Conservation (phyloP, 2,329 filamentous ascomycete species). For the Cladosporium sp. region DNA sequence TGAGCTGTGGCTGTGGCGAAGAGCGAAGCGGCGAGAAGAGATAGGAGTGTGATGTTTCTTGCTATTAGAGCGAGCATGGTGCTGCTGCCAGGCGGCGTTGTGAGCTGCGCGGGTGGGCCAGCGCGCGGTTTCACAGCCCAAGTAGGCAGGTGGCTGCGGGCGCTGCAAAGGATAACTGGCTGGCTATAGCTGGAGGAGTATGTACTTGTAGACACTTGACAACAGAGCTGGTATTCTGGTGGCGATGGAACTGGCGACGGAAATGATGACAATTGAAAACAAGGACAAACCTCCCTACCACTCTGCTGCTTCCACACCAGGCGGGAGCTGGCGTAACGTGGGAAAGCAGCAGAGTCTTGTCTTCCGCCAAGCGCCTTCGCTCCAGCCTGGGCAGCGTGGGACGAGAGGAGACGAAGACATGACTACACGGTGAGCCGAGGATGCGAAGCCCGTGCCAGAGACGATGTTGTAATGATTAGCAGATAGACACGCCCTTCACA, state of each 20-base stretch:
- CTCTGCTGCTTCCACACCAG: constrained; percentile 3
- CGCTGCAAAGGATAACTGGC: not conserved
- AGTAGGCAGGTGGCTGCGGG: not conserved
- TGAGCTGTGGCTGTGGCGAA: not conserved
- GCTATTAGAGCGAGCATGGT: not conserved
- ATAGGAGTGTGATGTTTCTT: not conserved
- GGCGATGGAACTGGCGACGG: not conserved
- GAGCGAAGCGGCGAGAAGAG: not conserved
- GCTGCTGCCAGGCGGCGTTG: not conserved
- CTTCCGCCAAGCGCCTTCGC: not conserved
- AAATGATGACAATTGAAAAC: too few relatives aligned
- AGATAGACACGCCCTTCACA: not conserved
- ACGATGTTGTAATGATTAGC: too few relatives aligned
- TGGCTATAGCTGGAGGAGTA: too few relatives aligned
- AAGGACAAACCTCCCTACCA: not conserved
- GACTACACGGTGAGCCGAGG: not conserved
- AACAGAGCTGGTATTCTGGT: not conserved
- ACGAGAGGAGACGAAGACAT: not conserved
- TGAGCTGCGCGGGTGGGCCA: not conserved
- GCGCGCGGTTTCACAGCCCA: not conserved
- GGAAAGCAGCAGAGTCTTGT: constrained; percentile 2
- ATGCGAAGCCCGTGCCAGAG: not conserved
- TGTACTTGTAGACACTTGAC: not conserved
- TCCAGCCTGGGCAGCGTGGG: not conserved
- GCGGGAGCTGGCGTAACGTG: not conserved